These are phyloP conservation scores for Starmerella roubikii DNA, from an alignment of 805 yeast species.

Conservation along the genomic window DNA sequence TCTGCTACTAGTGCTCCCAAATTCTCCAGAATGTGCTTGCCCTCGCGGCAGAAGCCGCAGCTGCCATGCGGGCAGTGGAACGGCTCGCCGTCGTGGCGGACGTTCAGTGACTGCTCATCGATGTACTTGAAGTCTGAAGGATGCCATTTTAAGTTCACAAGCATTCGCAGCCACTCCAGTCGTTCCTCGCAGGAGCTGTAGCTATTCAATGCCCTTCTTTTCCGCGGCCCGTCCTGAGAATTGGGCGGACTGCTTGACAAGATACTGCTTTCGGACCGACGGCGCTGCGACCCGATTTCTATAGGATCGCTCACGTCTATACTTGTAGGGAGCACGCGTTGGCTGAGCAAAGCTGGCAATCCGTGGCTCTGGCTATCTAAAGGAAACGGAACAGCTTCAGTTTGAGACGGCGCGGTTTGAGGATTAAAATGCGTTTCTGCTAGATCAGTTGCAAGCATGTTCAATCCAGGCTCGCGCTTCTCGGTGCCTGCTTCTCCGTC, in stretches of 20 bases:
- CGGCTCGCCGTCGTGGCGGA: not conserved
- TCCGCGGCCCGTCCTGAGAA: not conserved
- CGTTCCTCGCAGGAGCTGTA: not conserved
- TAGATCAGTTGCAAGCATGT: no score
- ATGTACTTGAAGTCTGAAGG: constrained; percentile 1
- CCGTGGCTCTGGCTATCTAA: no score
- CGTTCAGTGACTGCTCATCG: not conserved
- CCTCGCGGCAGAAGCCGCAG: not conserved
- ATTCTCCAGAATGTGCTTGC: not conserved
- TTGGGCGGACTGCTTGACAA: not conserved
- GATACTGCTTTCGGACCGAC: not conserved
- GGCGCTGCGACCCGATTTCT: no score
- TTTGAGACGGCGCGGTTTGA: no score
- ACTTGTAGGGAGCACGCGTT: constrained; percentile 8
- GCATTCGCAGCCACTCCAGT: not conserved
- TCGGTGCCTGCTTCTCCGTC: no score
- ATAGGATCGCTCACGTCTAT: constrained; percentile 4
- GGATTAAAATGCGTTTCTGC: no score
- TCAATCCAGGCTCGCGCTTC: no score
- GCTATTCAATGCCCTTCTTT: no score
- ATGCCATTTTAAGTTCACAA: not conserved
- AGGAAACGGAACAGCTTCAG: no score
- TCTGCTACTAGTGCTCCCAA: not conserved
- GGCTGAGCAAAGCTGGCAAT: constrained; percentile 2
- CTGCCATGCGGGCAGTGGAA: not conserved